Percentiles rank a stretch among this genome's conserved stretches.
Conservation (phyloP, 2,329 filamentous ascomycete genomes). For the Fusarium verrucosum region DNA sequence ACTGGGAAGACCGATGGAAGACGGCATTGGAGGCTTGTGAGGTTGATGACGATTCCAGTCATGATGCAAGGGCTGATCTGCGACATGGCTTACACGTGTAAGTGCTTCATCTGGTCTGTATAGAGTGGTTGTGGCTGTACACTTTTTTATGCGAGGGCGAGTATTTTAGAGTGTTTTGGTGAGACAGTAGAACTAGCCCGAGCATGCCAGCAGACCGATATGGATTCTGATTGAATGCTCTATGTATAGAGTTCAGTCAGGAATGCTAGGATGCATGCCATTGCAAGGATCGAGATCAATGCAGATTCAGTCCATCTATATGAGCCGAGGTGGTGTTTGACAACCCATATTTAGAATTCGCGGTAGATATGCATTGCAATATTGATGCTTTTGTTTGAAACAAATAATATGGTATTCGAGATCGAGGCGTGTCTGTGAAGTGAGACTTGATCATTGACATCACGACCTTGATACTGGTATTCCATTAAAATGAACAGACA, state of each 20-base stretch:
- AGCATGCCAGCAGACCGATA: constrained; percentile 6
- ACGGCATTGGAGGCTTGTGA: constrained; percentile 24
- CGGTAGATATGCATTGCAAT: background rate
- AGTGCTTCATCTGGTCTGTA: background rate
- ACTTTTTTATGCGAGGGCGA: constrained; percentile 20
- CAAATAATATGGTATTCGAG: background rate
- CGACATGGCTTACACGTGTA: constrained; percentile 24
- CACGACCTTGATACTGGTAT: background rate
- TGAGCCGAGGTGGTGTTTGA: background rate
- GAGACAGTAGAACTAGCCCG: constrained; percentile 2
- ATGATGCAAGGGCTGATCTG: constrained; percentile 9
- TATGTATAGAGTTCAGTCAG: constrained; percentile 2
- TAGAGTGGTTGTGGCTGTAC: background rate
- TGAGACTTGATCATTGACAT: background rate
- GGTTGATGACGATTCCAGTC: background rate
- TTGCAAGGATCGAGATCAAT: constrained; percentile 23
- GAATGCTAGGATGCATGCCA: constrained; percentile 18
- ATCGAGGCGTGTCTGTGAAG: background rate
- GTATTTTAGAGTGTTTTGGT: background rate
- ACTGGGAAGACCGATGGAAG: background rate
- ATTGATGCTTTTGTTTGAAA: background rate
- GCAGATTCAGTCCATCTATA: background rate
- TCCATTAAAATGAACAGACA: background rate
- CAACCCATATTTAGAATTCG: background rate
- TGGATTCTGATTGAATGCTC: background rate